Base-by-base conservation (phyloP, 2,329 filamentous ascomycete species). In the Ceratocystis ficicola region DNA sequence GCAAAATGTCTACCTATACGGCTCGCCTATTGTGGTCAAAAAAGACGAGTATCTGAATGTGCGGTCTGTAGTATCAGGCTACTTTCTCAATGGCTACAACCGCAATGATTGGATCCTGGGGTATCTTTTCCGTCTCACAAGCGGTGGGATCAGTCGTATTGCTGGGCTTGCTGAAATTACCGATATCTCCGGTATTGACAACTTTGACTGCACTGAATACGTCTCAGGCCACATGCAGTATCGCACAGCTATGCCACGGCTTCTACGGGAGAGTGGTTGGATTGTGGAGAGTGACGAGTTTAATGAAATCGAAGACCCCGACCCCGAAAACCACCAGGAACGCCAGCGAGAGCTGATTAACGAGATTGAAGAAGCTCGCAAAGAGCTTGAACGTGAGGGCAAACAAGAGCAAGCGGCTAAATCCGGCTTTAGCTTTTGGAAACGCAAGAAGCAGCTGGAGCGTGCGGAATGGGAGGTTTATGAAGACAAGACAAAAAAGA, bases 221-320 rank as follows among this genome's bases (percentile, higher is more conserved):
- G 93, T 97, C 17, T 84, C 86, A 32, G 93, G 94, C 0, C 94
- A 99, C 73, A 97, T 97, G 93, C 89, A 94, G 64, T 99, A 99
- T 76, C 89, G 94, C 74, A 84, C 85, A 30, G 89, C 91, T 46
- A 97, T 99, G 87, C 94, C 94, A 17, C 84, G 84, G 66, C 80
- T 99, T 20, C 80, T 99, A 63, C 85, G 90, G 69, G 87, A 93
- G 73, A 90, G 92, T 44, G 94, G 92, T 17, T 99, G 92, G 91
- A 78, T 87, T 64, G 89, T 97, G 2, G 87, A 96, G 72, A 92
- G 87, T 69, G 91, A 96, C 71, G 93, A 97, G 73, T 99, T 97
- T 73, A 86, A 84, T 0, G 94, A 99, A 75, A 97, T 99, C 68
- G 94, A 97, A 73, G 94, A 99, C 70, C 91, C 94, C 0, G 94